Evolutionary conservation across 1,139 yeast species (phyloP), one percentile per base, ranked within the genome.

Genomic region (Zygoascus meyerae): DNA sequence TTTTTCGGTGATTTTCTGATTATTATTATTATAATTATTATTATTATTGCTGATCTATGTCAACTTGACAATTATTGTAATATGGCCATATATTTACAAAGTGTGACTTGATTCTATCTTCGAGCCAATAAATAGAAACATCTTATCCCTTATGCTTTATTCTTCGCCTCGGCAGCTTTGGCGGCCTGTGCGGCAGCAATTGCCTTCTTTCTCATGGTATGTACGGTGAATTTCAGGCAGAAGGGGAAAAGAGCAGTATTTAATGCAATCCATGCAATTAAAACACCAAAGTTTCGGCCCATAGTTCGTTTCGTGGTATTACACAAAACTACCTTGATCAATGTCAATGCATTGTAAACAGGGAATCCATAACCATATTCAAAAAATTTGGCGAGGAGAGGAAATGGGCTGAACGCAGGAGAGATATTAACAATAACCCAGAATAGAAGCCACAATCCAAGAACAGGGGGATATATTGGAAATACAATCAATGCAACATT

Each of bases 281-380:
- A 58, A 1, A 83, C 66, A 38, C 83, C 86, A 42, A 78, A 70
- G 57, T 79, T 73, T 51, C 79, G 61, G 5, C 86, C 86, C 58
- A 83, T 53, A 15, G 72, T 60, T 1, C 79, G 78, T 58, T 74
- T 79, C 62, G 78, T 74, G 63, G 78, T 76, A 56, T 79, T 67
- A 54, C 79, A 74, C 48, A 83, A 70, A 12, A 82, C 70, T 2
- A 81, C 82, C 58, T 76, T 75, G 55, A 71, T 70, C 16, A 78
- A 70, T 50, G 77, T 81, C 44, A 72, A 74, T 0, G 79, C 74
- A 54, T 81, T 80, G 59, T 74, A 77, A 56, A 83, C 72, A 1
- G 90, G 90, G 66, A 80, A 66, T 28, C 77, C 81, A 58, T 80
- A 80, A 6, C 89, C 87, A 61, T 75, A 79, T 42, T 78, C 65